Percentiles rank a stretch among this genome's conserved stretches.
phyloP scores from a whole-genome alignment of 179 eudicot species.

The Spergularia azorica region DNA sequence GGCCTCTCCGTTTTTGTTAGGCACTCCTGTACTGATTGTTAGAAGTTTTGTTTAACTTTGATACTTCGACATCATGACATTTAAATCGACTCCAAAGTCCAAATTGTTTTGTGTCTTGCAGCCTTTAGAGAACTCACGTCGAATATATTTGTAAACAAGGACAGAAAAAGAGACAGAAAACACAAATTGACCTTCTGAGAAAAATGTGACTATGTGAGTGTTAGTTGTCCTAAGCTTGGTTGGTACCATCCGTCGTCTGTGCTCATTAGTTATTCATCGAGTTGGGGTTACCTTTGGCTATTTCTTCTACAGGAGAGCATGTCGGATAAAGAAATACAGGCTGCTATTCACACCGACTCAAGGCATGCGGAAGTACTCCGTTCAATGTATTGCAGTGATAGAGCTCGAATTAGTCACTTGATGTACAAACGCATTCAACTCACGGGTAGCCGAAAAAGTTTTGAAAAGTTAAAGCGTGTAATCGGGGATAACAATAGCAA shows the following conservation, averaged over 20 bases:
- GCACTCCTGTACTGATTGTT: too few relatives aligned
- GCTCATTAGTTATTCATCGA: not conserved
- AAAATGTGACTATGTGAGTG: not conserved
- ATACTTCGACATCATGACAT: too few relatives aligned
- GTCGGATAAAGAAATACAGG: constrained; percentile 68
- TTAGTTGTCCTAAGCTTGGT: too few relatives aligned
- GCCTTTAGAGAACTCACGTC: not conserved
- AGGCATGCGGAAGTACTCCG: constrained; percentile 85
- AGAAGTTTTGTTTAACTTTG: too few relatives aligned
- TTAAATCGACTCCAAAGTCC: too few relatives aligned
- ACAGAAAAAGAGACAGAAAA: too few relatives aligned
- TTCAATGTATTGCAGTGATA: constrained; percentile 58
- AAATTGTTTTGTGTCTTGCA: not conserved
- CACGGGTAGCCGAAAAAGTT: constrained; percentile 81
- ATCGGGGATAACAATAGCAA: constrained; percentile 67
- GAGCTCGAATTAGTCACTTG: constrained; percentile 37
- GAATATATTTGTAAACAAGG: too few relatives aligned
- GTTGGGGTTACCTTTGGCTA: not conserved
- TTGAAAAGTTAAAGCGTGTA: constrained; percentile 90
- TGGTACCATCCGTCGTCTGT: not conserved
- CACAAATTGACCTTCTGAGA: not conserved
- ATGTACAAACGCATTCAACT: constrained; percentile 73
- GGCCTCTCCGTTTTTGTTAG: too few relatives aligned
- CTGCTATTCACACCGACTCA: constrained; percentile 89
- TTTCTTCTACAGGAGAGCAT: constrained; percentile 58